Percentiles rank a stretch among this genome's conserved stretches.
phyloP scores from a whole-genome alignment of 1,284 basidiomycete species.

The Apiotrichum brassicae region DNA sequence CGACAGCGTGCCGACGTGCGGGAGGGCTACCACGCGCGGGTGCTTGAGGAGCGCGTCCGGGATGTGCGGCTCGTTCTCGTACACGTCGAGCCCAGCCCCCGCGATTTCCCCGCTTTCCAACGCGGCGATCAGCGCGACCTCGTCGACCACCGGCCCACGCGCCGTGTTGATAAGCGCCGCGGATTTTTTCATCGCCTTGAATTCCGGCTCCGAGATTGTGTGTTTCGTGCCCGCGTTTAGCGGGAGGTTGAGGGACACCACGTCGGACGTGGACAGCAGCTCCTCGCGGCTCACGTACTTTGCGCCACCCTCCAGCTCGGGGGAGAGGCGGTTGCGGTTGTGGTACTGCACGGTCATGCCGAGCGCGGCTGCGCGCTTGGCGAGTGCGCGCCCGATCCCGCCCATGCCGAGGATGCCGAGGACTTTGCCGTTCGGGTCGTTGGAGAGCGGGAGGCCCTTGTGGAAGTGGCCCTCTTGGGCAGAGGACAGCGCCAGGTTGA shows the following conservation, averaged over 20 bases:
- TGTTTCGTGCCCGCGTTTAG: conserved; percentile 20
- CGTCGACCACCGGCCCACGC: conserved; percentile 26
- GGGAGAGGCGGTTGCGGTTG: conserved; percentile 54
- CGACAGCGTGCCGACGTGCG: conserved; percentile 79
- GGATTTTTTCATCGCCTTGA: conserved; percentile 22
- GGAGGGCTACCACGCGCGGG: conserved; percentile 69
- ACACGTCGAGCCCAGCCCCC: conserved; percentile 31
- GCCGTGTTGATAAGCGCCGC: conserved; percentile 29
- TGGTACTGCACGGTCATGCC: conserved; percentile 52
- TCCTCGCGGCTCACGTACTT: conserved; percentile 33
- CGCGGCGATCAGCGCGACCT: conserved; percentile 23
- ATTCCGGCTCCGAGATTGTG: conserved; percentile 14
- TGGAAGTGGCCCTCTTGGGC: conserved; percentile 56
- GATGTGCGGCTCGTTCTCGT: conserved; percentile 30
- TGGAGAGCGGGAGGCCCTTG: conserved; percentile 24
- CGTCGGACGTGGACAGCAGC: conserved; percentile 28
- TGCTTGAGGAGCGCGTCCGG: conserved; percentile 48
- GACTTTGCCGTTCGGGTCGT: conserved; percentile 14
- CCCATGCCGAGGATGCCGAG: conserved; percentile 25
- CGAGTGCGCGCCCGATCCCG: conserved; percentile 19
- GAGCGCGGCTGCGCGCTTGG: conserved; percentile 16
- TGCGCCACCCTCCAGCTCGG: conserved; percentile 20
- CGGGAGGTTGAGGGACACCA: conserved; percentile 26
- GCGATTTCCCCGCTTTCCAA: conserved; percentile 19
- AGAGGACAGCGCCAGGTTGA: conserved; percentile 59